Conservation (phyloP, 306 rosid species). For the Prunus armeniaca region DNA sequence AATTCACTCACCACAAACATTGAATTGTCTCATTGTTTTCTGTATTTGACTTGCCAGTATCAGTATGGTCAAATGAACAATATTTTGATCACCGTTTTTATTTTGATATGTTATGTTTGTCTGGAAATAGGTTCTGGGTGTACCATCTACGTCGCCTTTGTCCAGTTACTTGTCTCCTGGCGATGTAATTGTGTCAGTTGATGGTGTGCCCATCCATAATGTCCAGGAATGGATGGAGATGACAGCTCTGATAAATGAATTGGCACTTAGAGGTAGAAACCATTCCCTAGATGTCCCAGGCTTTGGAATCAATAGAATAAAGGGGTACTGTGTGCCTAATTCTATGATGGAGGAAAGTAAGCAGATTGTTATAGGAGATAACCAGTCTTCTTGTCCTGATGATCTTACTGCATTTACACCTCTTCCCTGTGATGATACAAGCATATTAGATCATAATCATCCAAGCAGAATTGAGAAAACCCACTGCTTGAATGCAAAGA, state of each 20-base stretch:
- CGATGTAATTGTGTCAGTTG: constrained; percentile 64
- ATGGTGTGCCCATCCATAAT: constrained; percentile 50
- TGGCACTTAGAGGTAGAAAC: constrained; percentile 37
- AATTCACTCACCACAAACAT: constrained; percentile 24
- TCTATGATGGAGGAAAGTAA: constrained; percentile 49
- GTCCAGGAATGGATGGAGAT: constrained; percentile 66
- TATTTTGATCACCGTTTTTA: constrained; percentile 19
- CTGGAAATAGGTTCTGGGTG: constrained; percentile 64
- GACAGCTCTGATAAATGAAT: constrained; percentile 37
- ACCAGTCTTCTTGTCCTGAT: constrained; percentile 49
- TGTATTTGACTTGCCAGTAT: not conserved
- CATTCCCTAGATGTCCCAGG: constrained; percentile 26
- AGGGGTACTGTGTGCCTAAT: constrained; percentile 75
- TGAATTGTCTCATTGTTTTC: not conserved
- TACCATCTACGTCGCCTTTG: constrained; percentile 59
- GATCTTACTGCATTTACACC: constrained; percentile 49
- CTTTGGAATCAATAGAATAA: constrained; percentile 34
- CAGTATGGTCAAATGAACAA: not conserved
- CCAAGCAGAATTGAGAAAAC: constrained; percentile 27
- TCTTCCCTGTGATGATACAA: constrained; percentile 37
- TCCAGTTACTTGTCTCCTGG: constrained; percentile 67
- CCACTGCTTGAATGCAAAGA: constrained; percentile 67
- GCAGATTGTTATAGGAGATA: constrained; percentile 25
- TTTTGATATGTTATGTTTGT: constrained; percentile 17
- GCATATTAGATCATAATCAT: constrained; percentile 25